These are phyloP conservation scores for Hypoxylon sp. DNA, from an alignment of 2,329 filamentous ascomycete genomes.

Conservation along the genomic window DNA sequence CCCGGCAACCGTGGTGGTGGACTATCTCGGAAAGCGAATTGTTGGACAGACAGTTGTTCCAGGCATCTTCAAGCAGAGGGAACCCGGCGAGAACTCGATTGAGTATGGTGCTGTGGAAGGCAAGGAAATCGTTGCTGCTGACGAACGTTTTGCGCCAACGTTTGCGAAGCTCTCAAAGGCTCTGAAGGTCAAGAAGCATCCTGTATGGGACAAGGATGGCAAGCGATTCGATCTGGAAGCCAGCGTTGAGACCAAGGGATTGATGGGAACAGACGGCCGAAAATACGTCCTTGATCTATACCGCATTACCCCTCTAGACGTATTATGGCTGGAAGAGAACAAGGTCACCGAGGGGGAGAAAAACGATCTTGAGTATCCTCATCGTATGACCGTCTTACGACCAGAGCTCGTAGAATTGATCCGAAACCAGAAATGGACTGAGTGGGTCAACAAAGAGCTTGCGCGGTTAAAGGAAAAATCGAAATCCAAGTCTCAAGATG, in stretches of 20 bases:
- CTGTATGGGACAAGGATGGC: constrained; percentile 97
- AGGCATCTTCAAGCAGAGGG: constrained; percentile 98
- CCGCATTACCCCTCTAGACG: constrained; percentile 91
- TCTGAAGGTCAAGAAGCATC: constrained; percentile 91
- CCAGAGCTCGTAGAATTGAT: constrained; percentile 91
- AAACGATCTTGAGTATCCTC: constrained; percentile 78
- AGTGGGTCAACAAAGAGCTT: constrained; percentile 87
- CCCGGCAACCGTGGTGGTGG: constrained; percentile 94
- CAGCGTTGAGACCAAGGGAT: constrained; percentile 96
- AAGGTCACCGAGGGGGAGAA: constrained; percentile 62
- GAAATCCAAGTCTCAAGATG: constrained; percentile 55
- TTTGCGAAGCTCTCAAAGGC: constrained; percentile 94
- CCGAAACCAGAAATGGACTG: constrained; percentile 86
- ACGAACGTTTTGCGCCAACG: constrained; percentile 84
- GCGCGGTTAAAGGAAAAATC: constrained; percentile 65
- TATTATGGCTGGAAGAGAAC: constrained; percentile 88
- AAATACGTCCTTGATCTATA: constrained; percentile 99
- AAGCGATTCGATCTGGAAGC: constrained; percentile 92
- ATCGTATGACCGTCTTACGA: constrained; percentile 94
- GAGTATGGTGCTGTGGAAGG: constrained; percentile 99
- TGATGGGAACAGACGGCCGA: constrained; percentile 95
- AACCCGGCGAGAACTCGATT: constrained; percentile 97
- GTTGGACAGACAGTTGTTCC: constrained; percentile 98
- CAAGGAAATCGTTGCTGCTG: constrained; percentile 92
- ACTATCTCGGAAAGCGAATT: constrained; percentile 96